Evolutionary conservation across 345 rosid species (phyloP).

Genomic region (Eucalyptus dawsonii): DNA sequence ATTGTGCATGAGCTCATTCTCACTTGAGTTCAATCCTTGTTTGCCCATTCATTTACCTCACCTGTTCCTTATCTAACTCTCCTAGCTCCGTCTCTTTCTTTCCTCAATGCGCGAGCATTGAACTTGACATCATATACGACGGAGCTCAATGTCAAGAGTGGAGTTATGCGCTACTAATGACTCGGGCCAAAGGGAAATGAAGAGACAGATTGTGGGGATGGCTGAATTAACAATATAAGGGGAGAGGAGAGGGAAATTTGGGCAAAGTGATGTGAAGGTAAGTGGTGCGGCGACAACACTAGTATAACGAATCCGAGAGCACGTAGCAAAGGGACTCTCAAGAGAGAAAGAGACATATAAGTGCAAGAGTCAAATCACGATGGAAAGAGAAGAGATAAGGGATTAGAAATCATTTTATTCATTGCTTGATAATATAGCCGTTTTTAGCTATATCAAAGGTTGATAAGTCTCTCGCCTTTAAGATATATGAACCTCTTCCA

Average conservation of each 20-base stretch:
- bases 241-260: neutral
- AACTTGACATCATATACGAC: neutral
- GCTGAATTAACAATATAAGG: neutral
- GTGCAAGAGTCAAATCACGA: neutral
- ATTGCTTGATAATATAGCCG: neutral
- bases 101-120: neutral
- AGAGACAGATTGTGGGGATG: neutral
- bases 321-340: accelerated
- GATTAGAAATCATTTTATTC: neutral
- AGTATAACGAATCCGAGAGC: accelerated
- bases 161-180: neutral
- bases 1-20: neutral
- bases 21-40: neutral
- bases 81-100: neutral
- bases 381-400: neutral
- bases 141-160: neutral
- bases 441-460: neutral
- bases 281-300: neutral
- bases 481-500: too few species aligned
- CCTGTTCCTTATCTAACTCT: accelerated
- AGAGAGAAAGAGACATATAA: neutral
- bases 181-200: neutral
- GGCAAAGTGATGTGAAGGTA: neutral
- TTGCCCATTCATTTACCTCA: neutral
- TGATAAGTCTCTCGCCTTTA: too few species aligned